Conservation (phyloP, 805 yeast genomes). For the Kluyveromyces aestuarii region DNA sequence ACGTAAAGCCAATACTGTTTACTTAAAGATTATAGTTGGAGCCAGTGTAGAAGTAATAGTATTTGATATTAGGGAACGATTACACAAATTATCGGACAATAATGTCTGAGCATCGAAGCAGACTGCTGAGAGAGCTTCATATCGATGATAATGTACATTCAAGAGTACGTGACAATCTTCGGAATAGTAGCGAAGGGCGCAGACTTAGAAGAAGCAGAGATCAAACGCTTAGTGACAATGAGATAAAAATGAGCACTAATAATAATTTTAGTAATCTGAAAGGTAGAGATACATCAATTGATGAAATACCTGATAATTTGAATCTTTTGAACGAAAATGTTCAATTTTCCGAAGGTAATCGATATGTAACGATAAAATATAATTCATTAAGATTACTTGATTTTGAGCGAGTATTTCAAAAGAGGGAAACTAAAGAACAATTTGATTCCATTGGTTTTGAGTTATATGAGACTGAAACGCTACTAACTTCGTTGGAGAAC, state of each 20-base stretch:
- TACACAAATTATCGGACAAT: not conserved
- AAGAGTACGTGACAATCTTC: not conserved
- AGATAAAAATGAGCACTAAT: not conserved
- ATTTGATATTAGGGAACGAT: not conserved
- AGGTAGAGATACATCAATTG: not conserved
- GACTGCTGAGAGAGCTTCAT: not conserved
- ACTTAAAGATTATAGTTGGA: too few relatives aligned
- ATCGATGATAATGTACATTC: not conserved
- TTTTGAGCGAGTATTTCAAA: constrained; percentile 9
- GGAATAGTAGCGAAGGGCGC: not conserved
- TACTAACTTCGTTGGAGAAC: constrained; percentile 14
- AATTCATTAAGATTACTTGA: constrained; percentile 16
- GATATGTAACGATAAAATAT: constrained; percentile 19
- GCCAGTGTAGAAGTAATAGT: not conserved
- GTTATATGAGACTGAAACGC: constrained; percentile 32
- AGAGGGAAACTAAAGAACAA: constrained; percentile 1
- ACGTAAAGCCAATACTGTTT: not conserved
- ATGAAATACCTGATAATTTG: constrained; percentile 6
- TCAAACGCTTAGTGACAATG: not conserved
- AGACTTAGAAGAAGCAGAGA: not conserved
- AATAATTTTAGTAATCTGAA: not conserved
- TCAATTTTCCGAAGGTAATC: constrained; percentile 10
- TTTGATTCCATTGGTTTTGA: constrained; percentile 20
- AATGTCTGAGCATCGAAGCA: not conserved
- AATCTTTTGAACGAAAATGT: constrained; percentile 21